These are phyloP conservation scores for Astragalus membranaceus DNA, from an alignment of 306 rosid species.

Conservation along the genomic window DNA sequence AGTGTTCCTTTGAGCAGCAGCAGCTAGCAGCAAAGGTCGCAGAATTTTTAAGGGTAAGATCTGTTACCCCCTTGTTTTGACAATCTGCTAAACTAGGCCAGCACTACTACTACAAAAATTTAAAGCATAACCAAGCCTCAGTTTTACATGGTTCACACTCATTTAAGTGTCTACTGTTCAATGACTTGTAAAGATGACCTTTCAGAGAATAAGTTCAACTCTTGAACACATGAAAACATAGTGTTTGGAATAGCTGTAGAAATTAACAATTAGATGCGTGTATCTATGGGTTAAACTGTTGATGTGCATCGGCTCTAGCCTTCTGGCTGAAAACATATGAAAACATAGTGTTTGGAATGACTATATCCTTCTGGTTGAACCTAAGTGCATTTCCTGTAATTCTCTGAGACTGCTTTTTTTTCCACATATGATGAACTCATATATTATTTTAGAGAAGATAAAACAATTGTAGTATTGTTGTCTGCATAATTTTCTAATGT, in stretches of 20 bases:
- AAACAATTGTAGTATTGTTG: constrained; percentile 6
- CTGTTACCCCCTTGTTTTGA: neutral
- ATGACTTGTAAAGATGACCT: neutral
- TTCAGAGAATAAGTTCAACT: neutral
- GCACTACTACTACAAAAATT: constrained; percentile 1
- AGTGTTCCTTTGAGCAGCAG: constrained; percentile 76
- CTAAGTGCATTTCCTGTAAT: neutral
- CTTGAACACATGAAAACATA: neutral
- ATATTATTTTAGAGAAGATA: neutral
- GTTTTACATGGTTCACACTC: neutral
- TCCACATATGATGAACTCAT: neutral
- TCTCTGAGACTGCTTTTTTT: neutral
- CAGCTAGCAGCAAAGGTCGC: constrained; percentile 81
- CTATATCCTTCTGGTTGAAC: neutral
- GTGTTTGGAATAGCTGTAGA: neutral
- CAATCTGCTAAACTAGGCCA: neutral
- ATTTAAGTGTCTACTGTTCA: neutral
- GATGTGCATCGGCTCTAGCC: neutral
- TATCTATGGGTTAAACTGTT: neutral
- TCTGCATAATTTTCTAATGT: constrained; percentile 10
- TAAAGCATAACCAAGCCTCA: neutral
- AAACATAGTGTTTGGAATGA: too few species aligned
- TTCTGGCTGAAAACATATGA: too few species aligned
- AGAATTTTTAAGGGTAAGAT: constrained; percentile 74
- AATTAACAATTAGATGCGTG: neutral